phyloP scores from a whole-genome alignment of 1,139 yeast species.

The Nakaseomyces bracarensis region DNA sequence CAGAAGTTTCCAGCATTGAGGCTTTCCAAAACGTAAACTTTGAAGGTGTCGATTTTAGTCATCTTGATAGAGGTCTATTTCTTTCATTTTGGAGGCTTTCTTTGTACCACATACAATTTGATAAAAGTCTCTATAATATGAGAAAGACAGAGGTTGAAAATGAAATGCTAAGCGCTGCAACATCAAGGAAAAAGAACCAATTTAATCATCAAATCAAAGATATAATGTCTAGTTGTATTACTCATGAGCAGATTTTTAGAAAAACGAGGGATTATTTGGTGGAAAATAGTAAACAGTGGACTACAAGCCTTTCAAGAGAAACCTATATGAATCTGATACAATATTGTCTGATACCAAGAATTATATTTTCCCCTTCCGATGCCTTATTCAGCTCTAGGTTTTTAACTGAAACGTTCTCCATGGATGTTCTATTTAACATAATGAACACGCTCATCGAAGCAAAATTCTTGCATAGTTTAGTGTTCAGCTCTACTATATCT shows the following conservation, averaged over 20 bases:
- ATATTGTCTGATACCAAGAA: constrained; percentile 66
- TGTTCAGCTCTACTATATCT: constrained; percentile 62
- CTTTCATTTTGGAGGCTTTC: constrained; percentile 66
- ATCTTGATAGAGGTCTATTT: constrained; percentile 42
- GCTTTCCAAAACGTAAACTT: constrained; percentile 20
- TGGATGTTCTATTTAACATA: constrained; percentile 36
- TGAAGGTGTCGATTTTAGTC: constrained; percentile 33
- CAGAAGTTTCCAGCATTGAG: constrained; percentile 23
- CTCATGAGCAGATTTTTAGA: constrained; percentile 29
- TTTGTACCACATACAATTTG: constrained; percentile 63
- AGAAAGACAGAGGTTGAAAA: constrained; percentile 39
- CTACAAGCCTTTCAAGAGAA: constrained; percentile 14
- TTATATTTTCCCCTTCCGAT: constrained; percentile 74
- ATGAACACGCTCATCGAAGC: constrained; percentile 45
- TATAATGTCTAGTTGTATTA: constrained; percentile 29
- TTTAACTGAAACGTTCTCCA: constrained; percentile 42
- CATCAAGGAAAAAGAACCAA: constrained; percentile 18
- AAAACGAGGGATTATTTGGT: constrained; percentile 27
- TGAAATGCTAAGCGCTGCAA: constrained; percentile 22
- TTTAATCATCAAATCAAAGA: constrained; percentile 20
- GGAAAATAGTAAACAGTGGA: constrained; percentile 30
- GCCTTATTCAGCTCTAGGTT: constrained; percentile 67
- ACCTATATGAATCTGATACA: constrained; percentile 43
- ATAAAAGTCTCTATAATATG: constrained; percentile 42
- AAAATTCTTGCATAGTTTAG: constrained; percentile 47